phyloP scores from a whole-genome alignment of 495 filamentous ascomycete genomes.

The Apodospora peruviana region DNA sequence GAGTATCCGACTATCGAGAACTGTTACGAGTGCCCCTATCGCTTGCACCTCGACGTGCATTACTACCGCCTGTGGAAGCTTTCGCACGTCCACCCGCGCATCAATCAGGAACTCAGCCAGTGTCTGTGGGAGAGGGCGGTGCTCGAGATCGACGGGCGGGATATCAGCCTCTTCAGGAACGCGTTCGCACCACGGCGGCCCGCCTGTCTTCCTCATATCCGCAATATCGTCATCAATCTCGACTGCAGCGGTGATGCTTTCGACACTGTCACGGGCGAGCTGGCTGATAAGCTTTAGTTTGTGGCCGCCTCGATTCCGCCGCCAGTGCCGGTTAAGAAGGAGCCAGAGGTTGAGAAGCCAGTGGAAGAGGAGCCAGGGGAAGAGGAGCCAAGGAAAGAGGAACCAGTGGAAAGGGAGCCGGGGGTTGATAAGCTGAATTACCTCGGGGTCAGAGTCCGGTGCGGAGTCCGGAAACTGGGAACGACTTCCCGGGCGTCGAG shows the following conservation, averaged over 20 bases:
- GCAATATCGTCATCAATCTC: background rate
- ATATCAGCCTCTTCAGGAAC: background rate
- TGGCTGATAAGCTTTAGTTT: background rate
- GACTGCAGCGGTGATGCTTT: background rate
- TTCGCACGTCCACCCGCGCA: background rate
- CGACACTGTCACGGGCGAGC: background rate
- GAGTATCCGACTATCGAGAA: no score
- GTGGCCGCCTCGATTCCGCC: no score
- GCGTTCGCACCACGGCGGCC: conserved; percentile 6
- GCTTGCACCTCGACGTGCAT: background rate
- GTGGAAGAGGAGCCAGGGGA: no score
- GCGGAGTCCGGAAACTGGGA: no score
- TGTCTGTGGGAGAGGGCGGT: background rate
- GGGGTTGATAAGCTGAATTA: no score
- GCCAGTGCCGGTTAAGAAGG: no score
- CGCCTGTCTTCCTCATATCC: background rate
- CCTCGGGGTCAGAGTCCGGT: no score
- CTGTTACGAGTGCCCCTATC: background rate
- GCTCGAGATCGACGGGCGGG: conserved; percentile 1
- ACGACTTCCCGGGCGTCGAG: no score
- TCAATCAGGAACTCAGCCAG: conserved; percentile 2
- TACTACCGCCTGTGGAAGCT: conserved; percentile 1
- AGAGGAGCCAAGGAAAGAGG: no score
- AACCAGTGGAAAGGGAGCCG: no score
- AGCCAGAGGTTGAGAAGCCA: no score